A percentile compares a stretch with the other conserved stretches of the same genome.
Evolutionary conservation across 1,139 yeast genomes (phyloP).

Genomic region (Taphrina sp.): DNA sequence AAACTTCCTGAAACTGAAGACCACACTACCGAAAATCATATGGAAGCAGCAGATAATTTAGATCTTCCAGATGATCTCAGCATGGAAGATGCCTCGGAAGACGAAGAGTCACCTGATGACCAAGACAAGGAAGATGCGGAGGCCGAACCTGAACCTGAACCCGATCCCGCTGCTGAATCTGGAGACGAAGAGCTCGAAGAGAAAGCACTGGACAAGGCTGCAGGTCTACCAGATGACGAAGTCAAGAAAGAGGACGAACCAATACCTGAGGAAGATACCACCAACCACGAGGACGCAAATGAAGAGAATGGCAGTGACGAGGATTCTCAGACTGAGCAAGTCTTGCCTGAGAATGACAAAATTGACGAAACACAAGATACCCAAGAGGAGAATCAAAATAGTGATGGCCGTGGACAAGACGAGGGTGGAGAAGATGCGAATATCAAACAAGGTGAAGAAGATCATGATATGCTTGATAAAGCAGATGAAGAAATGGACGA

Average conservation of each 20-base stretch:
- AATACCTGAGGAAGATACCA: slow-evolving; percentile 35
- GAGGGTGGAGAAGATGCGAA: slow-evolving; percentile 38
- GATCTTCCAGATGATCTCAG: slow-evolving; percentile 83
- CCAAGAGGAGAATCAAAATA: not conserved
- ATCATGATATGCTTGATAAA: slow-evolving; percentile 31
- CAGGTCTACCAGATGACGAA: not conserved
- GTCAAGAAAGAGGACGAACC: not conserved
- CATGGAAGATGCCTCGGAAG: slow-evolving; percentile 39
- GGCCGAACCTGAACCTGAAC: slow-evolving; percentile 1
- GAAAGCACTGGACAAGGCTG: slow-evolving; percentile 42
- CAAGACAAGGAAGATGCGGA: slow-evolving; percentile 37
- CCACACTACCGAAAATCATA: slow-evolving; percentile 44
- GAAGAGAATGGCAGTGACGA: slow-evolving; percentile 33
- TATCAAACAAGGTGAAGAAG: slow-evolving; percentile 39
- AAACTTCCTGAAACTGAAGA: slow-evolving; percentile 57
- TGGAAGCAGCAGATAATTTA: slow-evolving; percentile 76
- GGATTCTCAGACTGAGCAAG: slow-evolving; percentile 45
- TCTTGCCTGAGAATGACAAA: slow-evolving; percentile 36
- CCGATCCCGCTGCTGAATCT: slow-evolving; percentile 52
- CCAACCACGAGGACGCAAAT: slow-evolving; percentile 29
- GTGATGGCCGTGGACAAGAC: not conserved
- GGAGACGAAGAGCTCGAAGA: slow-evolving; percentile 51
- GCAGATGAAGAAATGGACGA: slow-evolving; percentile 36
- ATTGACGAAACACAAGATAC: not conserved
- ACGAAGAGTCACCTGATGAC: slow-evolving; percentile 43